Base-by-base conservation (phyloP, 1,284 basidiomycete species). In the Volvariella volvacea region DNA sequence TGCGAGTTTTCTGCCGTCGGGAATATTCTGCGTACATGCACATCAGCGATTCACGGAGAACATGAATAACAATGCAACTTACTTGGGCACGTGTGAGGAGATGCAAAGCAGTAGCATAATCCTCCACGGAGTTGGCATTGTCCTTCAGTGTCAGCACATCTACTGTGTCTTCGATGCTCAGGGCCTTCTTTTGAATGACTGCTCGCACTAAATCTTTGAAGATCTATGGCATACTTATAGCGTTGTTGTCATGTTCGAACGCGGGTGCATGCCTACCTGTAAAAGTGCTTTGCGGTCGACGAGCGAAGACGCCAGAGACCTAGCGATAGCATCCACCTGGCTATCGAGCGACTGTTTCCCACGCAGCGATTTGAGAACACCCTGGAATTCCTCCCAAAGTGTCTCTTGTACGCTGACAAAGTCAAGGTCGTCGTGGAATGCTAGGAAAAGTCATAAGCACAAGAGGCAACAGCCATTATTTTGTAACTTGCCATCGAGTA, bases 141-240 rank as follows among this genome's bases (percentile, higher is more conserved):
- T 89, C 80, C 55, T 86, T 87, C 45, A 89, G 55, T 4, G 82
- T 83, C 51, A 90, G 60, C 4, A 85, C 63, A 51, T 90, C 88
- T 14, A 82, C 77, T 10, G 74, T 61, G 50, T 86, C 84, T 54
- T 90, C 87, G 10, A 80, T 67, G 14, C 76, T 72, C 45, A 90
- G 56, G 9, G 78, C 76, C 50, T 78, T 81, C 39, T 83, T 80
- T 59, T 84, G 82, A 34, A 90, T 60, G 32, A 88, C 54, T n/a
- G 74, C 69, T 25, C 80, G 76, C 14, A 83, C 70, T 9, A 83
- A 63, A 47, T 74, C 71, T 55, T 76, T 85, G 66, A 88, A 83
- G 22, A 82, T 63, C 80, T 85, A 42, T 6, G n/a, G 17, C 25
- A 31, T 31, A 44, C n/a, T 39, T 31, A 12, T 6, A 37, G 25